Base-by-base conservation (phyloP, 2,329 filamentous ascomycete species). In the Fonsecaea pedrosoi region DNA sequence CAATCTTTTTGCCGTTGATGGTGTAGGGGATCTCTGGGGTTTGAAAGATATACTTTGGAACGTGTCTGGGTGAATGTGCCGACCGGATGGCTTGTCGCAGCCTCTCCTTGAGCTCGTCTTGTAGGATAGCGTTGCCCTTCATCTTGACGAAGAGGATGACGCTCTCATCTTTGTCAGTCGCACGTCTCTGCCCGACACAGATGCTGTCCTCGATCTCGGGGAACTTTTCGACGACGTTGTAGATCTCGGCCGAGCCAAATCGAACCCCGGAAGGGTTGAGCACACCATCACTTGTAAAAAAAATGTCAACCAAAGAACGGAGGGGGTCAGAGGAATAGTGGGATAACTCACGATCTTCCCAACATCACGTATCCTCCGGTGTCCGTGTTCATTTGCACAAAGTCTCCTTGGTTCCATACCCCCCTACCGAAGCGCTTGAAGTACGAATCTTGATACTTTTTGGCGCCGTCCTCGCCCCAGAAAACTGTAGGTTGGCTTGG, bases 191-290 rank as follows among this genome's bases (percentile, higher is more conserved):
- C 3, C 60, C 67, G n/a, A 69, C 60, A 25, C 37, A 37, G 21
- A 67, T 54, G 6, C 40, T 34, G 35, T 69, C 67, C 2, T 50
- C 35, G 42, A 69, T 54, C 7, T 37, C 30, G 3, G 25, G 30
- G 53, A 69, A 64, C 13, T 54, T 53, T 12, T 30, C 48, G 34
- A 63, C 21, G n/a, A 66, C 60, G 30, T 97, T 97, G 79, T 98
- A 98, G 21, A 98, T 96, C 81, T 98, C 94, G 0, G 94, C 93
- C 37, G 89, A 92, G 5, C 94, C 94, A 75, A 98, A 98, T 0
- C 94, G 84, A 25, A 98, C 92, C 1, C 94, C 94, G 0, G 90
- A 87, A 0, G 94, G 94, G 76, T 98, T 98, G 12, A 66, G 61
- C 42, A 66, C 67, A n/a, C 66, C 69, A 57, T 73, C 67, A 4